Evolutionary conservation across 2,329 filamentous ascomycete genomes (phyloP), one percentile per base, ranked within the genome.

Genomic region (Alternaria arborescens): DNA sequence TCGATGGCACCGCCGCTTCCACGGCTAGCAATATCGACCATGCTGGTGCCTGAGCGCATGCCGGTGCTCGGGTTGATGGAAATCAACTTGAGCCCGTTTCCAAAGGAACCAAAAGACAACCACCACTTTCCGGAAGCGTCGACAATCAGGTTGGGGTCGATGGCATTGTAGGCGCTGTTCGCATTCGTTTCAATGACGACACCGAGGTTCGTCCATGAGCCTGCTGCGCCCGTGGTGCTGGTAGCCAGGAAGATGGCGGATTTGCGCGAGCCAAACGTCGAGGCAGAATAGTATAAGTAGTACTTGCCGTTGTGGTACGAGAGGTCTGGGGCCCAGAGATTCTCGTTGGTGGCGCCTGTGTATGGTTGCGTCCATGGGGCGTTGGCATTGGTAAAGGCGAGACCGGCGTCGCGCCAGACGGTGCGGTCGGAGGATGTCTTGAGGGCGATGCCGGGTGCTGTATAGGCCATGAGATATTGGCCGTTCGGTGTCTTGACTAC

Each of bases 241-340:
- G 42, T 44, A 14, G 42, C 42, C 20, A 44, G 12, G 42, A 44
- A 44, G 12, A 44, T 44, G 5, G 42, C 42, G 42, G 42, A 44
- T 2, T 26, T 44, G 42, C 42, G 42, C 8, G 42, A 44, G 16
- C 42, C 42, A 30, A 46, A 46, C 0, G 43, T 26, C 14, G 43
- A 46, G 14, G 43, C 43, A 0, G 43, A 46, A 24, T 46, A 46
- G 43, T 46, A 46, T 2, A 46, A 14, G 10, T 46, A 46, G 43
- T 46, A 46, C 43, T n/a, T 16, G 22, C 43, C 43, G 22, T 46
- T 46, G 43, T 28, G 43, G 43, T 46, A 46, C 22, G 43, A 46
- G 3, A 46, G 43, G 26, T 46, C 43, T 24, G 43, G 43, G 5
- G 43, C 43, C 43, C 43, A 46, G 24, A 46, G 43, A 11, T 46